Evolutionary conservation across 257 asterid genomes (phyloP), one percentile per base, ranked within the genome.

Genomic region (Gynochthodes officinalis): DNA sequence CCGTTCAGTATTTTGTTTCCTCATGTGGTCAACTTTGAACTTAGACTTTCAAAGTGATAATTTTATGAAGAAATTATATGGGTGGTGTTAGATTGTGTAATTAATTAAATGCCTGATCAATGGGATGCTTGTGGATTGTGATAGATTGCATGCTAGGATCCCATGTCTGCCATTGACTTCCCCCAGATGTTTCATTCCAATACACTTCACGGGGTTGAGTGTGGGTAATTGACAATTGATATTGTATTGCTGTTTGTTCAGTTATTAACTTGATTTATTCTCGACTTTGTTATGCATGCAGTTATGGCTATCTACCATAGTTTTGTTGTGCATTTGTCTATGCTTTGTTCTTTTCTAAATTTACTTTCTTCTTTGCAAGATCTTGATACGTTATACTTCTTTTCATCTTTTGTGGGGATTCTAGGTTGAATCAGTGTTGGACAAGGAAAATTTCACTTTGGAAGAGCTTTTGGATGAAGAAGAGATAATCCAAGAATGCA

Each of bases 401-500:
- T 42, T 55, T 35, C 40, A 4, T 18, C 27, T 33, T 75, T 4
- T 60, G 7, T 25, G 25, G 67, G 72, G 63, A 39, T 23, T 40
- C 76, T 77, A 95, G 99, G 98, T 95, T 74, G 99, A 95, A 79
- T 86, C 97, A 25, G 88, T 95, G 75, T 84, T 95, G 77, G 99
- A 95, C 88, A 87, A 89, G 88, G 99, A 95, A 58, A 84, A 83
- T 76, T 90, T 81, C 86, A 79, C 96, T 2, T 77, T 95, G 87
- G 99, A 95, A 77, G 99, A 95, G 84, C 99, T 95, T 77, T 83
- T 95, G 89, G 99, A 95, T 72, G 99, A 90, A 81, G 99, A 95
- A 82, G 99, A 95, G 86, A 90, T 90, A 76, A 92, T 95, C 76
- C 99, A 95, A 90, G 99, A 95, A 79, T 95, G 99, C 98, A 95